These are phyloP conservation scores for Suillus spraguei DNA, from an alignment of 768 basidiomycete species.

Conservation along the genomic window DNA sequence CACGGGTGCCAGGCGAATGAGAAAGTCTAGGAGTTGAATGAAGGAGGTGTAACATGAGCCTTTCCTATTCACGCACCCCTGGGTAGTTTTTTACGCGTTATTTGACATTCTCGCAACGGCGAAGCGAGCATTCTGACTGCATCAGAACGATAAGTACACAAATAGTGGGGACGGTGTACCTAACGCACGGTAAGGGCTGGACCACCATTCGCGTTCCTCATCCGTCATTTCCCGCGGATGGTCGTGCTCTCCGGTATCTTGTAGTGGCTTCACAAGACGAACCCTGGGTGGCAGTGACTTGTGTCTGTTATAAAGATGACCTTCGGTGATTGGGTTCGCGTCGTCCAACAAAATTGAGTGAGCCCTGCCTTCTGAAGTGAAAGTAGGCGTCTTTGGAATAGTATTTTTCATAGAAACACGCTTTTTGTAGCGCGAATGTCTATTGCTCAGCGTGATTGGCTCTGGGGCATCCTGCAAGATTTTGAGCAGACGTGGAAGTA, in stretches of 20 bases:
- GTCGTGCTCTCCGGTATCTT: conserved; percentile 33
- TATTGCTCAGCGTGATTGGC: conserved; percentile 19
- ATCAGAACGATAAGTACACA: conserved; percentile 8
- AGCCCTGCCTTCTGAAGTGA: conserved; percentile 43
- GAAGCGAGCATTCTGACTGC: conserved; percentile 73
- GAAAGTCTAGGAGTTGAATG: conserved; percentile 50
- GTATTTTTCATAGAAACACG: conserved; percentile 39
- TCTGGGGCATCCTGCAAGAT: conserved; percentile 37
- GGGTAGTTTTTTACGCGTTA: conserved; percentile 56
- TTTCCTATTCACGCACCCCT: conserved; percentile 42
- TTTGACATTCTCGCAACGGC: conserved; percentile 58
- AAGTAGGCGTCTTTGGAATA: conserved; percentile 42
- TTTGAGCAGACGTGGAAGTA: conserved; percentile 65
- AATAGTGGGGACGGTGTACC: conserved; percentile 2
- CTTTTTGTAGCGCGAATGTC: conserved; percentile 16
- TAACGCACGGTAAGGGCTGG: conserved; percentile 72
- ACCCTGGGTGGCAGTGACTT: conserved; percentile 59
- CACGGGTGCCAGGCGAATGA: conserved; percentile 60
- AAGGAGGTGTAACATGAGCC: conserved; percentile 9
- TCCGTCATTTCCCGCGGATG: conserved; percentile 58
- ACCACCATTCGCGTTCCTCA: conserved; percentile 67
- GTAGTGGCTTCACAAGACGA: conserved; percentile 29
- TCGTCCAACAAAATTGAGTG: conserved; percentile 65
- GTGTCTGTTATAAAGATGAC: conserved; percentile 51
- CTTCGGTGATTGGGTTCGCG: conserved; percentile 55